Evolutionary conservation across 2,329 filamentous ascomycete species (phyloP).

Genomic region (Clarireedia homoeocarpa): DNA sequence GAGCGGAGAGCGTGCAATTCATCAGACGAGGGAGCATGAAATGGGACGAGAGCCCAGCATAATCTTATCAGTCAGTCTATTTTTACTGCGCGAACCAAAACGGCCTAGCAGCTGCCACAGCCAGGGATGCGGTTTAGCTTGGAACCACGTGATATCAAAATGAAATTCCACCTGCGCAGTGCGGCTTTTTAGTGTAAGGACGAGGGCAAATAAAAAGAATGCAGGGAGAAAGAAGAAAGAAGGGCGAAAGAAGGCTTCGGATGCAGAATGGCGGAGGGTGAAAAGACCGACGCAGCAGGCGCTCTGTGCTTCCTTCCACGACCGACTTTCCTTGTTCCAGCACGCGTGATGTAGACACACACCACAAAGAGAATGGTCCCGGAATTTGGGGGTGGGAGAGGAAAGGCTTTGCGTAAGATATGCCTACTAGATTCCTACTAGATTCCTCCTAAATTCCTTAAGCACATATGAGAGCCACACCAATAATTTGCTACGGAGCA

Average conservation of each 20-base stretch:
- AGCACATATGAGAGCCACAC: not conserved
- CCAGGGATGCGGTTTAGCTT: no score
- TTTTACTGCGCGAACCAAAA: no score
- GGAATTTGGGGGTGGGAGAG: not conserved
- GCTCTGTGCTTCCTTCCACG: not conserved
- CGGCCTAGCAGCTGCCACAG: no score
- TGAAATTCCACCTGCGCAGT: no score
- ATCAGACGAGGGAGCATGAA: no score
- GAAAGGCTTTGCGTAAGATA: no score
- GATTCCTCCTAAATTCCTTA: not conserved
- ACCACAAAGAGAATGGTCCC: constrained; percentile 1
- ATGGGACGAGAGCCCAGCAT: no score
- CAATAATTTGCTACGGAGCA: not conserved
- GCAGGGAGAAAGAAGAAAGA: no score
- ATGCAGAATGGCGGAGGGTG: not conserved
- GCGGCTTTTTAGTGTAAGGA: not conserved
- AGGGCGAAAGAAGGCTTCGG: not conserved
- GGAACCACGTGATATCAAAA: no score
- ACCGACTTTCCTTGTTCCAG: not conserved
- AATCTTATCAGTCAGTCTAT: no score
- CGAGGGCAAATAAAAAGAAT: not conserved
- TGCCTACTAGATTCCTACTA: not conserved
- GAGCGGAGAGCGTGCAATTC: no score
- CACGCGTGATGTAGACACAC: not conserved
- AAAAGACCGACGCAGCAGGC: not conserved